Evolutionary conservation across 2,329 filamentous ascomycete species (phyloP), one percentile per base, ranked within the genome.

Genomic region (Phyllosticta citriasiana): DNA sequence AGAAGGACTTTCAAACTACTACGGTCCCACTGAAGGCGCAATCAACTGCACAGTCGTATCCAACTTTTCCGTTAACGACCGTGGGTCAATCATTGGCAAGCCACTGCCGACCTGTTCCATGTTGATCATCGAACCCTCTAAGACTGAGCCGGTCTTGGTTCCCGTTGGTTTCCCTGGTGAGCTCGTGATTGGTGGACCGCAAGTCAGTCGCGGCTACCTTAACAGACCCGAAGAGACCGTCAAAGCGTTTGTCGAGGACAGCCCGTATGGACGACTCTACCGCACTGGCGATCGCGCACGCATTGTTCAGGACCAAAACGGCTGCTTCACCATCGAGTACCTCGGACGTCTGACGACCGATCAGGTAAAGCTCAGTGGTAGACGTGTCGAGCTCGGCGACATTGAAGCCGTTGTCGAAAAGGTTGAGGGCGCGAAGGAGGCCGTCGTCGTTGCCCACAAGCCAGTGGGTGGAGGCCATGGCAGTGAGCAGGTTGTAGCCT

Each of bases 11-110:
- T 91, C 86, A 70, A 88, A 94, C 76, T 91, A 85, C 0, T 96
- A 96, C 64, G 90, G 90, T 0, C 89, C 91, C 0, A 90, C 88
- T 0, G 91, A 95, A 72, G 91, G 88, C 0, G 95, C 90, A 1
- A 95, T 96, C 65, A 91, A 96, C 22, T 95, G 89, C 73, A 91
- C 88, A 0, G 82, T 93, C 8, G 86, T 86, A 63, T 73, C 78
- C 9, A 78, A 81, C 52, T 85, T 93, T 70, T 73, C 76, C 0
- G 65, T 67, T 0, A 73, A 77, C 0, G 84, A 91, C 67, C 74
- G 80, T 19, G 83, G 89, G 55, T 86, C 85, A 63, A 91, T 92
- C 66, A 84, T 96, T n/a, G 92, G 92, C 0, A 80, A 78, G 64
- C 82, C 85, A 0, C 83, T 96, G 25, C 74, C 79, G 8, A 96